These are phyloP conservation scores for Paraurostyla sp. DNA, from an alignment of 73 alveolate genomes.

Conservation along the genomic window DNA sequence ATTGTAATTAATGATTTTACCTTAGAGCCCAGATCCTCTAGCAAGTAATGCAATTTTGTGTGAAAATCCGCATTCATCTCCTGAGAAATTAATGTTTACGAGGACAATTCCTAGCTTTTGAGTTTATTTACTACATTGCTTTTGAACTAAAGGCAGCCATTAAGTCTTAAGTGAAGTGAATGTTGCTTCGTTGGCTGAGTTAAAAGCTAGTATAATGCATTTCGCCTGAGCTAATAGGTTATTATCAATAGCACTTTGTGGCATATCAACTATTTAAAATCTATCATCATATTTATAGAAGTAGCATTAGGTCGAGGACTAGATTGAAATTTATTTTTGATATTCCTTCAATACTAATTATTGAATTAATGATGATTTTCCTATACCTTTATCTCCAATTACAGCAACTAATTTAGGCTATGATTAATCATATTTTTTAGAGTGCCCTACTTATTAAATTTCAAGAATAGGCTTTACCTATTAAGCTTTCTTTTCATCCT, in stretches of 20 bases:
- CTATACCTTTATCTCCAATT: conserved; percentile 9
- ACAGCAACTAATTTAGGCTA: no score
- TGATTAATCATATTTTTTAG: neutral
- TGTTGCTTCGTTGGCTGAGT: neutral
- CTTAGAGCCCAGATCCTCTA: neutral
- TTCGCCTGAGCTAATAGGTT: neutral
- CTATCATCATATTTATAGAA: neutral
- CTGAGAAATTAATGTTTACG: neutral
- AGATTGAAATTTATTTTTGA: neutral
- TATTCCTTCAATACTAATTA: neutral
- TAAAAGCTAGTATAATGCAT: conserved; percentile 11
- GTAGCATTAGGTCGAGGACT: neutral
- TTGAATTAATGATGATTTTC: neutral
- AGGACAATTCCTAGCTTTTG: conserved; percentile 3
- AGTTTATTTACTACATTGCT: neutral
- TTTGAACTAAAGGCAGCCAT: conserved; percentile 16
- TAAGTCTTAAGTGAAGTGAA: neutral
- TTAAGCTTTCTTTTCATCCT: neutral
- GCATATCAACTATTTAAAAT: neutral
- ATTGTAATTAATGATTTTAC: neutral
- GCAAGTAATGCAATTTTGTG: conserved; percentile 22
- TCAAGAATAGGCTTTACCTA: conserved; percentile 2
- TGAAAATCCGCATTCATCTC: conserved; percentile 2
- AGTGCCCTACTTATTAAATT: neutral
- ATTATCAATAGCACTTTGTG: neutral